These are phyloP conservation scores for Fusarium sp. DNA, from an alignment of 2,329 filamentous ascomycete genomes.

Conservation along the genomic window DNA sequence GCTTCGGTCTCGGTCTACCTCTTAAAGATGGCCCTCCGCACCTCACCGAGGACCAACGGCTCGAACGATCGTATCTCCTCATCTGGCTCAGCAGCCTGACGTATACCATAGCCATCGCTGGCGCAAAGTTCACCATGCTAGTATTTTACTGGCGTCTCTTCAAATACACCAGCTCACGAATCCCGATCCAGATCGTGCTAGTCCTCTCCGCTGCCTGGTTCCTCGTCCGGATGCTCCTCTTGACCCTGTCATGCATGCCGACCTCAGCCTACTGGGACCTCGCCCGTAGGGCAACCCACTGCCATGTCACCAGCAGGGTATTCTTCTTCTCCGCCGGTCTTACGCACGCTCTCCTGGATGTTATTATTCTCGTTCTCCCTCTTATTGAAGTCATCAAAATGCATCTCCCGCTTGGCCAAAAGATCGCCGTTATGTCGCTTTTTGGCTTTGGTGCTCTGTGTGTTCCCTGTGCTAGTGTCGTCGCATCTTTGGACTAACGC, in stretches of 20 bases:
- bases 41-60: constrained; percentile 16
- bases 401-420: constrained; percentile 47
- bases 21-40: constrained; percentile 21
- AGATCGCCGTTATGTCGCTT: constrained; percentile 47
- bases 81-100: constrained; percentile 46
- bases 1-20: constrained; percentile 26
- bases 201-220: constrained; percentile 44
- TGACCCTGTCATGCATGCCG: constrained; percentile 52
- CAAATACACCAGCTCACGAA: constrained; percentile 44
- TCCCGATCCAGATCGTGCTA: constrained; percentile 46
- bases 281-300: constrained; percentile 41
- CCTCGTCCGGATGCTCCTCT: constrained; percentile 47
- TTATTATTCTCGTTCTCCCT: constrained; percentile 50
- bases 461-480: background rate
- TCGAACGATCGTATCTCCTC: constrained; percentile 33
- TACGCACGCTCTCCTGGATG: constrained; percentile 51
- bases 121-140: constrained; percentile 49
- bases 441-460: constrained; percentile 51
- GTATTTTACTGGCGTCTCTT: constrained; percentile 51
- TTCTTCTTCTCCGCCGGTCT: constrained; percentile 52
- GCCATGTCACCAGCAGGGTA: constrained; percentile 48
- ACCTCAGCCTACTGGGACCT: constrained; percentile 52
- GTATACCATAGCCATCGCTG: constrained; percentile 45
- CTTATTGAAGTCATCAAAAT: constrained; percentile 50
- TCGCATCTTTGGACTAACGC: background rate